Evolutionary conservation across 768 basidiomycete genomes (phyloP), one percentile per base, ranked within the genome.

Genomic region (Scleroderma citrinum): DNA sequence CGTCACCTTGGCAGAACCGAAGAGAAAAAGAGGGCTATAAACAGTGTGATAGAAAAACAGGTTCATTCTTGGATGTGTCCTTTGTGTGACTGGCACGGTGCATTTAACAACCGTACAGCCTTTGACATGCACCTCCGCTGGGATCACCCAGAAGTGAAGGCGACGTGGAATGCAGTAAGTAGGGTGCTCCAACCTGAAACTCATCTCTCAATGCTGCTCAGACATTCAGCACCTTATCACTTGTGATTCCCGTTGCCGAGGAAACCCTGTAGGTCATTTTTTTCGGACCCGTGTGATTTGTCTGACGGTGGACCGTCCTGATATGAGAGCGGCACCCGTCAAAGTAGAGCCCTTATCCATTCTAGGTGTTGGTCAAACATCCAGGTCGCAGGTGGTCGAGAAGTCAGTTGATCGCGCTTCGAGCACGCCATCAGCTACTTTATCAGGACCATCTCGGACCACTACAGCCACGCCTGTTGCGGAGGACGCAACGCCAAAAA

Each of bases 11-110:
- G 45, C 36, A 41, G n/a, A 31, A 37, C 31, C 47, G 37, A 49
- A 21, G 52, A 51, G 16, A 39, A 53, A 3, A 55, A 56, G 20
- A 50, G 51, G 35, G 46, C 52, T 16, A 14, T 19, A 29, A 29
- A 29, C 45, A 29, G 49, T 21, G 38, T 48, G 21, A 49, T 55
- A 24, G 59, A 52, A 32, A 63, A 65, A 13, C 56, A 48, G 10
- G 64, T 73, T 59, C 52, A 51, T 17, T 54, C 62, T 2, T 79
- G 76, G 71, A 35, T 62, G 35, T 84, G 82, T 54, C 81, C 82
- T 0, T 54, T 83, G n/a, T 84, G 82, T 55, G 67, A 69, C 31
- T 47, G 78, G 10, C 69, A 78, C 42, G 67, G 64, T 20, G 50
- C 50, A 0, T 78, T 84, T 39, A 42, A 54, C 7, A 76, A 73